Percentiles rank a stretch among this genome's conserved stretches.
Conservation (phyloP, 805 yeast species). For the Millerozyma acaciae region DNA sequence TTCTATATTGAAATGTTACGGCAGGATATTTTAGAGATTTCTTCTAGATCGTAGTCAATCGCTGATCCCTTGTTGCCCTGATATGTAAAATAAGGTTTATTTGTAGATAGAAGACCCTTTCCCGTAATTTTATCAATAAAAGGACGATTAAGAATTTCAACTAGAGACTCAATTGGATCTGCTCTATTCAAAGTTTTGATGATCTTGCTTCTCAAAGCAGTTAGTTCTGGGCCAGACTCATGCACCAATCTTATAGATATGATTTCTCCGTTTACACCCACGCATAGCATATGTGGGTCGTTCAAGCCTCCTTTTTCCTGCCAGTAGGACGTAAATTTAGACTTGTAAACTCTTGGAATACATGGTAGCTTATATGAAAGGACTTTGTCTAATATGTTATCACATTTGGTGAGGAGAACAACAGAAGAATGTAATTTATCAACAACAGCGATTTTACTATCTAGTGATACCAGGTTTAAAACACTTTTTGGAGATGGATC, state of each 20-base stretch:
- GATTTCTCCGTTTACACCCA: constrained; percentile 39
- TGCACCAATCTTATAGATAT: constrained; percentile 14
- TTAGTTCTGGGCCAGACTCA: constrained; percentile 12
- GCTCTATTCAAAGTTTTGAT: too few species aligned
- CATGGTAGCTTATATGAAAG: constrained; percentile 19
- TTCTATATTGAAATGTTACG: constrained; percentile 4
- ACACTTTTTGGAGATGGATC: constrained; percentile 33
- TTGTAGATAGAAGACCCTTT: constrained; percentile 32
- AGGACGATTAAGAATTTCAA: constrained; percentile 27
- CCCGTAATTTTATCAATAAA: constrained; percentile 36
- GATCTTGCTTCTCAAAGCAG: constrained; percentile 11
- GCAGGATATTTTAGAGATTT: constrained; percentile 11
- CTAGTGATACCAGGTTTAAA: constrained; percentile 25
- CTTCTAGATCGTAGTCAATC: constrained; percentile 35
- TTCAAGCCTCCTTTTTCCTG: background rate
- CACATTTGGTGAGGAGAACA: constrained; percentile 18
- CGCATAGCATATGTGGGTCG: constrained; percentile 16
- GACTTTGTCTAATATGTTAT: constrained; percentile 6
- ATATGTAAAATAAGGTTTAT: constrained; percentile 34
- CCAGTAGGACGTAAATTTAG: constrained; percentile 23
- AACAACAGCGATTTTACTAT: constrained; percentile 23
- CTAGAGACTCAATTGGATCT: constrained; percentile 11
- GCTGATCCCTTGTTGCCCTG: constrained; percentile 18
- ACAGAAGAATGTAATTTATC: constrained; percentile 35
- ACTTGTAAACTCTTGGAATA: constrained; percentile 30